Percentiles rank a stretch among this genome's conserved stretches.
Conservation (phyloP, 169 alveolate species). For the Cryptosporidium viatorum region DNA sequence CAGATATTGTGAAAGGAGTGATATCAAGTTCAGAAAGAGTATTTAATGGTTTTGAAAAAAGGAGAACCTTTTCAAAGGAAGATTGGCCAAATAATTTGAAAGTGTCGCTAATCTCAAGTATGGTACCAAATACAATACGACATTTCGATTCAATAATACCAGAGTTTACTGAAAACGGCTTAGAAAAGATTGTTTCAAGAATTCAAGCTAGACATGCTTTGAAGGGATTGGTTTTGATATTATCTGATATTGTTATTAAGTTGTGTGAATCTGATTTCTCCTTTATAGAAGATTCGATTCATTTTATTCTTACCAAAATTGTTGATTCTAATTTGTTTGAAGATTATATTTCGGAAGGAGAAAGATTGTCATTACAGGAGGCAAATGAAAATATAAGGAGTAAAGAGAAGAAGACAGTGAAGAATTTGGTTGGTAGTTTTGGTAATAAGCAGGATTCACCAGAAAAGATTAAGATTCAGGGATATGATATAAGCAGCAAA, state of each 20-base stretch:
- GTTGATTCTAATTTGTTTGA: constrained; percentile 35
- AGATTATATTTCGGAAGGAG: not conserved
- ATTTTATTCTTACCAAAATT: constrained; percentile 22
- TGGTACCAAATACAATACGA: constrained; percentile 41
- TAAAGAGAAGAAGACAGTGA: constrained; percentile 16
- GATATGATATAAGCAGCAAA: constrained; percentile 12
- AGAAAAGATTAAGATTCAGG: constrained; percentile 7
- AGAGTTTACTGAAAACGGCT: not conserved
- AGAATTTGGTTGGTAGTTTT: constrained; percentile 1
- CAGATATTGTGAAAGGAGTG: not conserved
- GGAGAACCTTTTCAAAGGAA: not conserved
- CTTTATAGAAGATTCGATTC: constrained; percentile 1
- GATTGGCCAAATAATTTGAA: constrained; percentile 43
- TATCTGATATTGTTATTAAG: not conserved
- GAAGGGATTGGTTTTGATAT: constrained; percentile 15
- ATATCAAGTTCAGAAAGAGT: not conserved
- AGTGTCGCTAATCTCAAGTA: not conserved
- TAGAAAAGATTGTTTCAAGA: constrained; percentile 9
- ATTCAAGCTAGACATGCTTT: constrained; percentile 60
- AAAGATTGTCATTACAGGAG: not conserved
- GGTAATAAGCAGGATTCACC: constrained; percentile 1
- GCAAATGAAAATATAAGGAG: not conserved
- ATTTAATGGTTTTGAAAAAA: not conserved
- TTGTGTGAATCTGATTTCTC: not conserved
- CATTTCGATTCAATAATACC: constrained; percentile 22